Base-by-base conservation (phyloP, 257 asterid species). In the Nicotiana otophora region DNA sequence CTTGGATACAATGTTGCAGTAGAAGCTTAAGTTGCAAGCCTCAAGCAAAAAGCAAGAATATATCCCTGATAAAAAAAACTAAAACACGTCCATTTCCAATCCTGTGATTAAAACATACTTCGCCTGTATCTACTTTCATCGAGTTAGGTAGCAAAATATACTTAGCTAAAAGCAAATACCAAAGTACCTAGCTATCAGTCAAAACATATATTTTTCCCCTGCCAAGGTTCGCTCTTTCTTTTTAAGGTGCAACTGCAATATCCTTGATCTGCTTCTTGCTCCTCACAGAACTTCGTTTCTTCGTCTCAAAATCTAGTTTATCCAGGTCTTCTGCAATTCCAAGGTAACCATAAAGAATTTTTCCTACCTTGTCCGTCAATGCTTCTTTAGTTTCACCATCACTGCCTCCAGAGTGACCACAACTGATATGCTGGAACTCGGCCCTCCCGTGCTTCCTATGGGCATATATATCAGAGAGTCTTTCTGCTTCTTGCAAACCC, bases 281-380 rank as follows among this genome's bases (percentile, higher is more conserved):
- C 91, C 81, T 92, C 83, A 90, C 72, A 64, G 87, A 72, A 39
- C 91, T 87, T 55, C 94, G 88, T 88, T 83, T 93, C 86, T 89
- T 91, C 66, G 87, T 89, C 81, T 87, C 90, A 58, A 86, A 87
- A 84, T 93, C 94, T n/a, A 93, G 93, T 82, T 89, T 89, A 68
- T 92, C 93, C 6, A 93, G 88, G 88, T 93, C 97, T 87, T 89
- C 93, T 2, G 89, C 92, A 69, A 87, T 85, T 77, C 95, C 97
- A 77, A 90, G 82, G 84, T 93, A 86, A 33, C 93, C 96, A 60
- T 87, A 92, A 65, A 93, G 76, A 77, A 86, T 46, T n/a, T 82
- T 62, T 19, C 91, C 90, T 66, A 83, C 79, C 14, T 78, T 67
- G 39, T 86, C 82, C 6, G 46, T 74, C 51, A 85, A 72, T 30